These are phyloP conservation scores for Psilocybe mexicana DNA, from an alignment of 1,284 basidiomycete genomes.

Conservation along the genomic window DNA sequence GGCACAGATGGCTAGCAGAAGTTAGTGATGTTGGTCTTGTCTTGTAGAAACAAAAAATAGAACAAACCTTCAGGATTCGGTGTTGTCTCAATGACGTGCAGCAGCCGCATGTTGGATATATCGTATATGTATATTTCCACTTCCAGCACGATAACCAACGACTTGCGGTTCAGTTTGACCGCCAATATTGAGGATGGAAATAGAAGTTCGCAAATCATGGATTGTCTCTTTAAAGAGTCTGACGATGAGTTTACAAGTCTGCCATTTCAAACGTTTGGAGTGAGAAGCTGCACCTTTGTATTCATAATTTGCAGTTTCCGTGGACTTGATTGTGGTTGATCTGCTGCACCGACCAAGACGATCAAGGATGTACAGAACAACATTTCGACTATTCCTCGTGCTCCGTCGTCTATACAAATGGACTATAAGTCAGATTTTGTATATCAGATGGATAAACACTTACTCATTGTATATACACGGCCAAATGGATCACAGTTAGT, in stretches of 20 bases:
- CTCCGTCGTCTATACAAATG: constrained; percentile 72
- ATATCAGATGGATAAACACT: constrained; percentile 26
- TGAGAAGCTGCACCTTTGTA: constrained; percentile 72
- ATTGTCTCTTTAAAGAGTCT: constrained; percentile 72
- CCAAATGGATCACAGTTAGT: constrained; percentile 99
- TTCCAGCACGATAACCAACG: constrained; percentile 94
- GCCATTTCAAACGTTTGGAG: background rate
- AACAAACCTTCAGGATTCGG: constrained; percentile 87
- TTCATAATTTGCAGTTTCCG: constrained; percentile 97
- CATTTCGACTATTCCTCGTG: constrained; percentile 97
- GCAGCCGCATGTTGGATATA: constrained; percentile 96
- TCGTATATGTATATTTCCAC: constrained; percentile 98
- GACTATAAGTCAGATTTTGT: constrained; percentile 19
- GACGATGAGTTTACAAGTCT: constrained; percentile 16
- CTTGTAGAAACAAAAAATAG: background rate
- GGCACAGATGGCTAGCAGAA: constrained; percentile 83
- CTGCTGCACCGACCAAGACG: constrained; percentile 92
- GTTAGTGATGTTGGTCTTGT: background rate
- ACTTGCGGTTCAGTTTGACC: constrained; percentile 96
- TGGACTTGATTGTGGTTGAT: constrained; percentile 85
- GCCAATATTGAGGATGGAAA: constrained; percentile 96
- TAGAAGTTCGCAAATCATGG: constrained; percentile 97
- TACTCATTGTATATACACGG: constrained; percentile 92
- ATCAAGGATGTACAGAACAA: constrained; percentile 98
- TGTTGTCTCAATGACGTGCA: constrained; percentile 97